A percentile compares a stretch with the other conserved stretches of the same genome.
Conservation (phyloP, 2,329 filamentous ascomycete genomes). For the Zymoseptoria brevis region DNA sequence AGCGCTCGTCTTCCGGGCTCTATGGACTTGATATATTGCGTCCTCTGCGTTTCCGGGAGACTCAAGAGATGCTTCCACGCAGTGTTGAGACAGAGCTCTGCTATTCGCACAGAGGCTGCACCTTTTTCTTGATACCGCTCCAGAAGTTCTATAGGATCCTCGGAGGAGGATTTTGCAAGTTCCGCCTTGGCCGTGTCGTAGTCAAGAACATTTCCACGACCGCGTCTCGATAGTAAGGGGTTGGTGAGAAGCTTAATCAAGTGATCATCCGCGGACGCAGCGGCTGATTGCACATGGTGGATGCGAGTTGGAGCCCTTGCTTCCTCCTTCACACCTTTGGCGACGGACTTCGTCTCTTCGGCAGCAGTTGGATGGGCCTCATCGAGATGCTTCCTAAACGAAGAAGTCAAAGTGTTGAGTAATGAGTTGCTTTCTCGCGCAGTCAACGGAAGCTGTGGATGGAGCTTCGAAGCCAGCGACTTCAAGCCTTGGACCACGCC, state of each 20-base stretch:
- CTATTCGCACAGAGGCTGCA: conserved; percentile 32
- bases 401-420: conserved; percentile 52
- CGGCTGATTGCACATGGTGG: conserved; percentile 28
- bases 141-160: conserved; percentile 36
- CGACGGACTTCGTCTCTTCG: conserved; percentile 8
- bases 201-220: conserved; percentile 4
- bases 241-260: conserved; percentile 45
- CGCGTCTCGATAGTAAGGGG: conserved; percentile 35
- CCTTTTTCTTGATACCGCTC: conserved; percentile 33
- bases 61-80: no score
- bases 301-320: background rate
- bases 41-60: no score
- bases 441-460: conserved; percentile 46
- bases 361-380: conserved; percentile 42
- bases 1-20: no score
- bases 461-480: conserved; percentile 47
- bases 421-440: conserved; percentile 52
- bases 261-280: conserved; percentile 37
- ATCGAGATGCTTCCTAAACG: conserved; percentile 57
- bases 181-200: conserved; percentile 22
- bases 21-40: conserved; percentile 8
- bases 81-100: conserved; percentile 32
- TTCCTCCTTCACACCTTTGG: conserved; percentile 13
- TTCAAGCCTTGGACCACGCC: conserved; percentile 39
- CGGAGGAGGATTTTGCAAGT: conserved; percentile 18